These are phyloP conservation scores for Cyberlindnera mississippiensis DNA, from an alignment of 805 yeast species.

Conservation along the genomic window DNA sequence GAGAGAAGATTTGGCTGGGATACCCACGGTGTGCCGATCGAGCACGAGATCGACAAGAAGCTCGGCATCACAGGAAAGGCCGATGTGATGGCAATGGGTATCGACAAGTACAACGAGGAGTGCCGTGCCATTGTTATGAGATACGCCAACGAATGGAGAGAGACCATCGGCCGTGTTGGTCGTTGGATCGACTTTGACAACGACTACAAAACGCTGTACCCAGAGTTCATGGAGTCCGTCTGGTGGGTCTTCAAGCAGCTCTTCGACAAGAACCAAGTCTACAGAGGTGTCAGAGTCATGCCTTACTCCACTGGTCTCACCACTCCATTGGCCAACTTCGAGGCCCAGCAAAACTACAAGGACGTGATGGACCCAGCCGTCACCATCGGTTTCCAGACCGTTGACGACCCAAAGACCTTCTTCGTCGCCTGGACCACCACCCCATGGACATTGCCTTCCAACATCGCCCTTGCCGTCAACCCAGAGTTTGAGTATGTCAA, in stretches of 20 bases:
- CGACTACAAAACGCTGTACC: constrained; percentile 95
- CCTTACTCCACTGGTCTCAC: constrained; percentile 98
- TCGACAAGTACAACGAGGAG: constrained; percentile 88
- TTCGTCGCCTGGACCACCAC: constrained; percentile 99
- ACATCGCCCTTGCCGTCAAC: constrained; percentile 87
- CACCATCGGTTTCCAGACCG: constrained; percentile 80
- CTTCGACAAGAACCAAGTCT: constrained; percentile 80
- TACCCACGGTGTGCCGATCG: constrained; percentile 98
- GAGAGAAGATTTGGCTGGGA: constrained; percentile 99
- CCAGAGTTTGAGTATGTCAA: constrained; percentile 89
- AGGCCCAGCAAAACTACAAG: constrained; percentile 97
- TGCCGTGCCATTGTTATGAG: constrained; percentile 98
- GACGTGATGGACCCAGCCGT: constrained; percentile 97
- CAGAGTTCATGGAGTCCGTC: constrained; percentile 94
- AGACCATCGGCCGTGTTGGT: constrained; percentile 89
- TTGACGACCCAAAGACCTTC: constrained; percentile 74
- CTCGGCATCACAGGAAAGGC: constrained; percentile 89
- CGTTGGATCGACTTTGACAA: constrained; percentile 99
- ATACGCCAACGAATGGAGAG: constrained; percentile 92
- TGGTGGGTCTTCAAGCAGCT: constrained; percentile 98
- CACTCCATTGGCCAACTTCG: constrained; percentile 94
- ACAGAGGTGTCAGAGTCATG: constrained; percentile 96
- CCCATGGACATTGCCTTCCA: constrained; percentile 98
- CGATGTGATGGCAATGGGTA: constrained; percentile 92
- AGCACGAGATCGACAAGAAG: constrained; percentile 97